A percentile compares a stretch with the other conserved stretches of the same genome.
phyloP scores from a whole-genome alignment of 2,329 filamentous ascomycete genomes.

The Arthroderma sp. region DNA sequence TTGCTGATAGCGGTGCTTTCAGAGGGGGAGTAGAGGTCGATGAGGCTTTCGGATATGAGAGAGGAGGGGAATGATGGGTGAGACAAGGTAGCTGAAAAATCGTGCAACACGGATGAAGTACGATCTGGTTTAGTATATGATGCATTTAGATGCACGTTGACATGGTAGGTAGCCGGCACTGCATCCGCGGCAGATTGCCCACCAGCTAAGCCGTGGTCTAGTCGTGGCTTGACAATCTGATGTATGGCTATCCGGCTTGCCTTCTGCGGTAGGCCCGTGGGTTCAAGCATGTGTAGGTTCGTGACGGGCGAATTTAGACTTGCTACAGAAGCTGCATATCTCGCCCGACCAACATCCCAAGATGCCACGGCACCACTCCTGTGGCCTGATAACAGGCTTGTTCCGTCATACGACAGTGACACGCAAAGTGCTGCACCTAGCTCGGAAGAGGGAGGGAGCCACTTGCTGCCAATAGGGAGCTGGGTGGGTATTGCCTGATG shows the following conservation, averaged over 20 bases:
- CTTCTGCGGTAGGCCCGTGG: constrained; percentile 38
- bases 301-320: constrained; percentile 72
- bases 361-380: constrained; percentile 61
- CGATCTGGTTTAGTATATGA: constrained; percentile 6
- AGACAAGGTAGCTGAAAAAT: constrained; percentile 29
- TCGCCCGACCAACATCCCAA: constrained; percentile 67
- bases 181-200: constrained; percentile 24
- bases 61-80: constrained; percentile 29
- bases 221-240: constrained; percentile 63
- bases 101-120: constrained; percentile 9
- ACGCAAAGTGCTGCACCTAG: constrained; percentile 57
- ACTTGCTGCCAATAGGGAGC: constrained; percentile 30
- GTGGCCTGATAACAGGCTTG: constrained; percentile 68
- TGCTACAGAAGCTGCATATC: constrained; percentile 53
- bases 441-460: constrained; percentile 47
- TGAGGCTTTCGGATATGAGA: constrained; percentile 32
- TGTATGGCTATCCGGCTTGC: constrained; percentile 35
- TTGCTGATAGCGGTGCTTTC: constrained; percentile 5
- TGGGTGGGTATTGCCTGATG: constrained; percentile 33
- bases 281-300: constrained; percentile 62
- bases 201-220: constrained; percentile 30
- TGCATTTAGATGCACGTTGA: constrained; percentile 29
- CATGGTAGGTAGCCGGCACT: constrained; percentile 33
- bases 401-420: constrained; percentile 70
- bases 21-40: constrained; percentile 24